Base-by-base conservation (phyloP, 1,284 basidiomycete genomes). In the Leccinum solheimii region DNA sequence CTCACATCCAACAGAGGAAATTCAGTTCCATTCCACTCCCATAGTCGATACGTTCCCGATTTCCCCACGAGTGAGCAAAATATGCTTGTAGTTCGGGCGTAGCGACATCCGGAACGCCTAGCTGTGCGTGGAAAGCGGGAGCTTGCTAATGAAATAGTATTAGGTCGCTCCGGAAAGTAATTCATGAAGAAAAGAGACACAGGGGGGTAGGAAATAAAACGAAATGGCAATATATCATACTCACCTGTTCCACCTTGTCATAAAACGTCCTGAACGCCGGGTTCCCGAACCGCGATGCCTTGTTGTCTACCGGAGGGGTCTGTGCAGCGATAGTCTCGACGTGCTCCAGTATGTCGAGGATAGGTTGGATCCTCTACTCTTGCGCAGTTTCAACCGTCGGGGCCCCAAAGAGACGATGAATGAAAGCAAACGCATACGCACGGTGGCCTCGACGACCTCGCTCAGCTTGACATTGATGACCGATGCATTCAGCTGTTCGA, bases 21-120 rank as follows among this genome's bases (percentile, higher is more conserved):
- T 98, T 98, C 62, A 99, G 83, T 75, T 99, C 97, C 95, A 98
- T 98, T 2, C 97, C 97, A 71, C 95, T 97, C 9, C 97, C 97
- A 76, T 99, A 99, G 77, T 99, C 97, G 64, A 99, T 96, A 5
- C 97, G 81, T 58, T 91, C 86, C 43, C 90, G 82, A 75, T 94
- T 98, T 1, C 97, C 97, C 96, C 95, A 99, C 23, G 88, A 78
- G 72, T 97, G 92, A 52, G 83, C 79, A 67, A 99, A 91, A 76
- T 99, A 99, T 1, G 81, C 81, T 3, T 87, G 84, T 9, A 96
- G 73, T 71, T 97, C 95, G 3, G 77, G 71, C 1, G 87, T 80
- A 1, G 86, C 83, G 6, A 84, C 85, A 2, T 71, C 58, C 0
- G 88, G 84, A 1, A 95, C 71, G 3, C 80, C 80, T 0, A 87